phyloP scores from a whole-genome alignment of 208 protist species.

The Acanthamoeba castellanii region DNA sequence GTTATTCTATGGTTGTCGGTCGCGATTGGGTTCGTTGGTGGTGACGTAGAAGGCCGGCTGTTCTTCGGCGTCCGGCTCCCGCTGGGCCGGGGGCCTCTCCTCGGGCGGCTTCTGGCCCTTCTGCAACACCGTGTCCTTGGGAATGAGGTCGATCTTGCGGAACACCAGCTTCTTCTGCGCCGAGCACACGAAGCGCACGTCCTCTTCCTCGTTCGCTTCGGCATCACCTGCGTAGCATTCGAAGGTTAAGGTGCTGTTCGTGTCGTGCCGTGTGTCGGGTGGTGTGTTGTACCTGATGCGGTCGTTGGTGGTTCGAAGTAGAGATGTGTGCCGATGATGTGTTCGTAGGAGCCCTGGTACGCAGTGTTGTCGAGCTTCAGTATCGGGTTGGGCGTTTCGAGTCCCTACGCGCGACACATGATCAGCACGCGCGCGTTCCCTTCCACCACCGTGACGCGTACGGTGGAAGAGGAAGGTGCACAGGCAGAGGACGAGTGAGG shows the following conservation, averaged over 20 bases:
- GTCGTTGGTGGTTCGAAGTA: not conserved
- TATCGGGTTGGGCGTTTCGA: conserved; percentile 24
- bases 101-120: not conserved
- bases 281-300: not conserved
- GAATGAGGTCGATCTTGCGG: conserved; percentile 18
- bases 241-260: not conserved
- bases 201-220: not conserved
- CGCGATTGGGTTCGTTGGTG: not conserved
- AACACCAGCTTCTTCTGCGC: conserved; percentile 58
- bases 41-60: conserved; percentile 38
- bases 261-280: not conserved
- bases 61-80: not conserved
- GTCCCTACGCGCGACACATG: not conserved
- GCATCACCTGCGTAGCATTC: not conserved
- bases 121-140: not conserved
- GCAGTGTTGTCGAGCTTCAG: conserved; percentile 44
- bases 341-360: conserved; percentile 46
- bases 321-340: conserved; percentile 53
- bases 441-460: not conserved
- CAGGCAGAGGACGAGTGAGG: not conserved
- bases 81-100: not conserved
- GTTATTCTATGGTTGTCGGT: not conserved
- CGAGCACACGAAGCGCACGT: not conserved
- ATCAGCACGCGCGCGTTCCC: not conserved
- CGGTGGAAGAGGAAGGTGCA: not conserved